Percentiles rank a stretch among this genome's conserved stretches.
These are phyloP conservation scores for Leucoagaricus sp. DNA, from an alignment of 1,284 basidiomycete genomes.

Conservation along the genomic window DNA sequence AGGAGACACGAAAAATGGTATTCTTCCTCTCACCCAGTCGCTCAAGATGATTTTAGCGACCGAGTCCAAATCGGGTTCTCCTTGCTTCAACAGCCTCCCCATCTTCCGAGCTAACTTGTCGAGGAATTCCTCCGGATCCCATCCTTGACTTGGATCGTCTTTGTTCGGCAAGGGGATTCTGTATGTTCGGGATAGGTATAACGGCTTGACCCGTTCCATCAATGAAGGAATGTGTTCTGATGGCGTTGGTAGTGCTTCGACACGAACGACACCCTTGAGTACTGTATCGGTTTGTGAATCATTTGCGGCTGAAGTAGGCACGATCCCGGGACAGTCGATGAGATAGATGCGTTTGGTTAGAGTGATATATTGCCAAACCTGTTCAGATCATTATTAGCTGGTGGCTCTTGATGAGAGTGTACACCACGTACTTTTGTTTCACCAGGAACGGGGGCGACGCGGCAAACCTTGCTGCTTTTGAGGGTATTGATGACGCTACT, in stretches of 20 bases:
- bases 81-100: conserved; percentile 91
- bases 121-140: conserved; percentile 81
- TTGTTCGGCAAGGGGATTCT: conserved; percentile 67
- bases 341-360: conserved; percentile 96
- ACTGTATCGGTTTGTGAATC: conserved; percentile 94
- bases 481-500: conserved; percentile 98
- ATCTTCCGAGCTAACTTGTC: conserved; percentile 88
- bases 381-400: neutral
- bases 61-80: conserved; percentile 91
- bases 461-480: conserved; percentile 98
- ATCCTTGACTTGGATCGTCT: conserved; percentile 50
- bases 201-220: conserved; percentile 87
- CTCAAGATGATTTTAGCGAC: conserved; percentile 95
- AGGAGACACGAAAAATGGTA: conserved; percentile 86
- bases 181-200: conserved; percentile 94
- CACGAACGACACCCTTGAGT: conserved; percentile 95
- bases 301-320: conserved; percentile 82
- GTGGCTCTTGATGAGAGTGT: neutral
- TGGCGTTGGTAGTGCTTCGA: conserved; percentile 93
- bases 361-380: conserved; percentile 99
- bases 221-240: conserved; percentile 92
- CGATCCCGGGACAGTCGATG: conserved; percentile 99
- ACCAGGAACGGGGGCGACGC: conserved; percentile 95
- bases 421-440: conserved; percentile 83
- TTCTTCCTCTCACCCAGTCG: conserved; percentile 97